Percentiles rank a stretch among this genome's conserved stretches.
Evolutionary conservation across 2,329 filamentous ascomycete species (phyloP).

Genomic region (Cordyceps sp.): DNA sequence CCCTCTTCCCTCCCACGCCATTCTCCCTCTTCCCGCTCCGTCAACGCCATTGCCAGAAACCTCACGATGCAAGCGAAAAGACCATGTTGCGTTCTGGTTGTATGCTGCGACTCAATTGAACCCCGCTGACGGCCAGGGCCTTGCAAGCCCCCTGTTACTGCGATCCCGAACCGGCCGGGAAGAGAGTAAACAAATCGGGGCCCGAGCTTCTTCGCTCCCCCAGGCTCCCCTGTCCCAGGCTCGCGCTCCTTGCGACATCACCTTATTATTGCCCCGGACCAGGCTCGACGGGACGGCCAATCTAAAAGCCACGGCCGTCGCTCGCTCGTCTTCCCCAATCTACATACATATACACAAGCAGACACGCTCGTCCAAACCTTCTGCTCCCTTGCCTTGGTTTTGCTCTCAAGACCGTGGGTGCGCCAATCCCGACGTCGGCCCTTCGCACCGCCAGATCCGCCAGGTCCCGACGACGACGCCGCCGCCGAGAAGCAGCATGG

Average conservation of each 20-base stretch:
- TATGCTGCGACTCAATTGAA: conserved; percentile 1
- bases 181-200: conserved; percentile 24
- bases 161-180: too few relatives aligned
- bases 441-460: not conserved
- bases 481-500: conserved; percentile 23
- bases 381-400: not conserved
- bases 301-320: not conserved
- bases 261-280: conserved; percentile 1
- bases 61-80: conserved; percentile 8
- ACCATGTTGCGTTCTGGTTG: conserved; percentile 3
- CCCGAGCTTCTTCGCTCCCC: conserved; percentile 11
- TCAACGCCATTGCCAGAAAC: conserved; percentile 3
- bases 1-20: not conserved
- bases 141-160: conserved; percentile 2
- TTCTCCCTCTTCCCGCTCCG: not conserved
- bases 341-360: too few relatives aligned
- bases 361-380: too few relatives aligned
- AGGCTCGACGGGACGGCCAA: too few relatives aligned
- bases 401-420: not conserved
- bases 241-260: conserved; percentile 10
- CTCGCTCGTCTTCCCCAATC: not conserved
- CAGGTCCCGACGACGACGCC: not conserved
- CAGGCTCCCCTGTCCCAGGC: conserved; percentile 16
- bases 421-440: conserved; percentile 3
- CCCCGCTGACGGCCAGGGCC: conserved; percentile 6